These are phyloP conservation scores for Boletus subcaerulescens DNA, from an alignment of 768 basidiomycete genomes.

Conservation along the genomic window DNA sequence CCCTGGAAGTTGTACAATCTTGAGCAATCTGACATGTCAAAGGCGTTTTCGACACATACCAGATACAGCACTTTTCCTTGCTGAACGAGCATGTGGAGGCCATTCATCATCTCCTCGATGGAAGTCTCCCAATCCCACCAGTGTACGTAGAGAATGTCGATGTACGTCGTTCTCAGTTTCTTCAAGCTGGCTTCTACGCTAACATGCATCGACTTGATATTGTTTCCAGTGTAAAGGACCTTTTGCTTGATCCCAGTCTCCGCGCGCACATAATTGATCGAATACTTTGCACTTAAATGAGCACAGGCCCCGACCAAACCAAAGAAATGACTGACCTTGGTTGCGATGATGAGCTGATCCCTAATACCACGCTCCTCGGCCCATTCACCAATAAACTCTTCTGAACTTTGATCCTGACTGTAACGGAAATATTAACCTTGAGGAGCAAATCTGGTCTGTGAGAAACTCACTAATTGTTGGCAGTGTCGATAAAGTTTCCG, in stretches of 20 bases:
- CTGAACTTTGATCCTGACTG: slow-evolving; percentile 55
- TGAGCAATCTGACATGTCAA: not conserved
- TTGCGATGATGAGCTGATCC: slow-evolving; percentile 47
- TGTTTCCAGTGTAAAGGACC: slow-evolving; percentile 36
- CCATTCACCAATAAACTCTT: slow-evolving; percentile 53
- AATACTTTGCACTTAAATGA: slow-evolving; percentile 20
- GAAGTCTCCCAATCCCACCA: slow-evolving; percentile 48
- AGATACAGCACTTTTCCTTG: slow-evolving; percentile 44
- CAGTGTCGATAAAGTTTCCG: slow-evolving; percentile 50
- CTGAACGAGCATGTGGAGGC: slow-evolving; percentile 40
- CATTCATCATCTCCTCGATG: slow-evolving; percentile 46
- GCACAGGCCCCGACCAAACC: not conserved
- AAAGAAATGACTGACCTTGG: slow-evolving; percentile 26
- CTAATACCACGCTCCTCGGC: slow-evolving; percentile 39
- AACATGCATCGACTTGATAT: slow-evolving; percentile 32
- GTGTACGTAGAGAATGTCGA: slow-evolving; percentile 26
- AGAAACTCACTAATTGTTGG: slow-evolving; percentile 40
- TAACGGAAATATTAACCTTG: not conserved
- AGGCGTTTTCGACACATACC: slow-evolving; percentile 5
- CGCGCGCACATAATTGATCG: slow-evolving; percentile 13
- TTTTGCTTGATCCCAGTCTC: slow-evolving; percentile 16
- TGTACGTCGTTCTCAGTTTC: not conserved
- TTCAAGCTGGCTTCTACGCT: slow-evolving; percentile 21
- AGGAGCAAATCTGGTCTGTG: not conserved
- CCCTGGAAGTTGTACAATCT: slow-evolving; percentile 25